Conservation (phyloP, 2,329 filamentous ascomycete genomes). For the Podosphaera fusca region DNA sequence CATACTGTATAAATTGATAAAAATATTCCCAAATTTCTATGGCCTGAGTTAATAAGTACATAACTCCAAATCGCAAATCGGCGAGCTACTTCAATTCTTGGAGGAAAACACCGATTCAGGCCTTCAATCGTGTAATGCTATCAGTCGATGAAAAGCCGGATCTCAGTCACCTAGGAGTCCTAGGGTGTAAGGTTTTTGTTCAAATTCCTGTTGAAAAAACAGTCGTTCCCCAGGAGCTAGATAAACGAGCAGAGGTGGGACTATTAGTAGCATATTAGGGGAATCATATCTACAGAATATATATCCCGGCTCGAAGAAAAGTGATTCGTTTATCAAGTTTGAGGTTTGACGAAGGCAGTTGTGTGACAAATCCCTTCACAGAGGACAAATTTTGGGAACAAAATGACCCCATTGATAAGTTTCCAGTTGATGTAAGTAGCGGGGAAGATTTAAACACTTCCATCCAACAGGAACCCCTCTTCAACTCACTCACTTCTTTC, state of each 20-base stretch:
- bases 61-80: background rate
- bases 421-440: slow-evolving; percentile 1
- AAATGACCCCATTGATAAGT: no score
- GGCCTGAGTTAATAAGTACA: background rate
- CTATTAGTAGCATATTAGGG: background rate
- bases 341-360: background rate
- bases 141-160: background rate
- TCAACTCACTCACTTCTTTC: background rate
- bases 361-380: background rate
- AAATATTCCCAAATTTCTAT: background rate
- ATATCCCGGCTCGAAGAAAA: background rate
- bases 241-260: background rate
- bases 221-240: background rate
- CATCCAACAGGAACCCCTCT: background rate
- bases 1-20: background rate
- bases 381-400: no score
- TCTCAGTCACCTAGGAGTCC: background rate
- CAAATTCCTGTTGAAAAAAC: background rate
- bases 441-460: background rate
- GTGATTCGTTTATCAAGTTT: background rate
- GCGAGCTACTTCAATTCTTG: background rate
- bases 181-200: background rate
- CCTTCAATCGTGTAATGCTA: background rate
- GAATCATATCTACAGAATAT: background rate
- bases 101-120: background rate